phyloP scores from a whole-genome alignment of 2,329 filamentous ascomycete genomes.

The Colletotrichum sp. region DNA sequence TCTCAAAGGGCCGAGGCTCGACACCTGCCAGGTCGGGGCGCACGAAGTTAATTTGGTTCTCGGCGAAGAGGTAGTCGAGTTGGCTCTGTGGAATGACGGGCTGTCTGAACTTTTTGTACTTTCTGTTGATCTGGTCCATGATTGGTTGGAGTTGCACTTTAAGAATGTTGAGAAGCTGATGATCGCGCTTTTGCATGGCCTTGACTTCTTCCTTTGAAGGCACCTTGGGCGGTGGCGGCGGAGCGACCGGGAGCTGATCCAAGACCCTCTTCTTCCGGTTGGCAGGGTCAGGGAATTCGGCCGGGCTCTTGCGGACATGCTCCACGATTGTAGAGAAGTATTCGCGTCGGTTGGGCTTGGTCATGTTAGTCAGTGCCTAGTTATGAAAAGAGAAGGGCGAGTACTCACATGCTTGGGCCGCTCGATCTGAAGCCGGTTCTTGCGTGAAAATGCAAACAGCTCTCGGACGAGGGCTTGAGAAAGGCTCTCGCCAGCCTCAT shows the following conservation, averaged over 20 bases:
- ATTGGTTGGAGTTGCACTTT: slow-evolving; percentile 92
- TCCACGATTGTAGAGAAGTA: slow-evolving; percentile 80
- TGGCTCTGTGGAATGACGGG: slow-evolving; percentile 76
- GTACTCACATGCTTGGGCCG: slow-evolving; percentile 66
- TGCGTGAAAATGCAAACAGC: slow-evolving; percentile 84
- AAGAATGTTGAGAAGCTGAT: slow-evolving; percentile 81
- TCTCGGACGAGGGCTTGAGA: slow-evolving; percentile 71
- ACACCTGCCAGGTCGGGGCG: slow-evolving; percentile 57
- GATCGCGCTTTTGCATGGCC: slow-evolving; percentile 80
- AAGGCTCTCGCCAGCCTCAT: slow-evolving; percentile 57
- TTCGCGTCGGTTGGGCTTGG: slow-evolving; percentile 67
- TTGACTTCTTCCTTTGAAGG: slow-evolving; percentile 82
- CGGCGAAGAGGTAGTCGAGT: slow-evolving; percentile 84
- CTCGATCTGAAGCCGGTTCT: slow-evolving; percentile 74
- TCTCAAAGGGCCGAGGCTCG: slow-evolving; percentile 77
- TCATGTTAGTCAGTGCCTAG: slow-evolving; percentile 28
- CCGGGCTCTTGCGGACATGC: slow-evolving; percentile 79
- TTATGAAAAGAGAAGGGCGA: too few species aligned
- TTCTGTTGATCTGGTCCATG: slow-evolving; percentile 94
- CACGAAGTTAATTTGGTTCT: slow-evolving; percentile 77
- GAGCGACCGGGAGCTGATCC: slow-evolving; percentile 77
- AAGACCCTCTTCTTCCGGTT: slow-evolving; percentile 87
- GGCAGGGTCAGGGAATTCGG: slow-evolving; percentile 84
- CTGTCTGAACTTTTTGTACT: slow-evolving; percentile 86
- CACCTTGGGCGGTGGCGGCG: slow-evolving; percentile 69